Evolutionary conservation across 2,329 filamentous ascomycete genomes (phyloP), one percentile per base, ranked within the genome.

Genomic region (Neopestalotiopsis sp.): DNA sequence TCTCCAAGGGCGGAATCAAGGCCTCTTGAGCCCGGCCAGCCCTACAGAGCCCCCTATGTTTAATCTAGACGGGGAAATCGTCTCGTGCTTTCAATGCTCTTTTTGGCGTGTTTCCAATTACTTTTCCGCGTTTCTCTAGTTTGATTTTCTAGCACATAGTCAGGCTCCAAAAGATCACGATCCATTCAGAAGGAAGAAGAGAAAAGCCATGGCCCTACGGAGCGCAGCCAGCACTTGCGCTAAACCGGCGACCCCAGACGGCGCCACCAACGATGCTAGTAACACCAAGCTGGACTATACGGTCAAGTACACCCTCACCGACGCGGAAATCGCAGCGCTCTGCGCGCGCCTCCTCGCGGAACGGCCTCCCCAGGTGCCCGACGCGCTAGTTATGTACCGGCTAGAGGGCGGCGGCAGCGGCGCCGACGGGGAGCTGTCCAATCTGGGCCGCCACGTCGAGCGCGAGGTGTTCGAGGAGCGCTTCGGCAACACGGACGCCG

Each of bases 361-460:
- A 14, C 68, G 68, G 28, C 68, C 68, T n/a, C 70, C 70, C 10
- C 63, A n/a, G 40, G 60, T 62, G 30, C 28, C 34, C 2, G 70
- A 71, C 24, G 56, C 58, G 6, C 58, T 69, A 13, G 42, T 71
- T 4, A 12, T 68, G 13, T 71, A 71, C 56, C 40, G 64, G 32
- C 20, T 71, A 2, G 68, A 69, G 14, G 68, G 70, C 4, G 65
- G 20, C 17, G 66, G 59, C n/a, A 28, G 24, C 24, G 24, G 24
- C 24, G 24, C 24, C 24, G 24, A 28, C 24, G 24, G 24, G 24
- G 68, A 68, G 20, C 24, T 67, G 13, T 68, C 68, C 3, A 71
- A 71, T 28, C 40, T 71, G 17, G 70, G 60, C n/a, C 66, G 70
- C 13, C 70, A 71, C 40, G 24, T 71, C n/a, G 70, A 71, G 59